phyloP scores from a whole-genome alignment of 2,329 filamentous ascomycete species.

The Immersiporthe knoxdaviesiana region DNA sequence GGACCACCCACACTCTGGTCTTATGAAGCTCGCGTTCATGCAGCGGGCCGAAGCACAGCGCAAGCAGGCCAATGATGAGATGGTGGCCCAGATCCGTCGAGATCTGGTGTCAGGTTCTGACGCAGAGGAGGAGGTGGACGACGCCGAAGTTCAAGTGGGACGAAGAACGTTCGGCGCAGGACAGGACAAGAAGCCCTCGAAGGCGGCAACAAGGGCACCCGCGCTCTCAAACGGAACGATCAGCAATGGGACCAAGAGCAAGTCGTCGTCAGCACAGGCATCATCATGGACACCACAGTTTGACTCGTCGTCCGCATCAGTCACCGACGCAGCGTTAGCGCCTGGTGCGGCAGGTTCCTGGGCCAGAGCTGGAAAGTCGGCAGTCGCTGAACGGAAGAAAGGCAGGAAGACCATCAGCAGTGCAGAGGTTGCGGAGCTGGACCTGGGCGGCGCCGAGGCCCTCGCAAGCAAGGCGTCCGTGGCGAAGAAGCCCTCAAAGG shows the following conservation, averaged over 20 bases:
- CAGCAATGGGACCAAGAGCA: slow-evolving; percentile 24
- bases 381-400: slow-evolving; percentile 42
- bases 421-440: slow-evolving; percentile 43
- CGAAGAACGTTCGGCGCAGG: slow-evolving; percentile 69
- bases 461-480: slow-evolving; percentile 26
- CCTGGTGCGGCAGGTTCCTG: slow-evolving; percentile 45
- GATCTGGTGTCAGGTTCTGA: slow-evolving; percentile 70
- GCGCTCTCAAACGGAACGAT: slow-evolving; percentile 13
- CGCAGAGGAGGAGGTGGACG: slow-evolving; percentile 51
- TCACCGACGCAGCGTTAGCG: slow-evolving; percentile 28
- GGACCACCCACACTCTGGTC: slow-evolving; percentile 63
- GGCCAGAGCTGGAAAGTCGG: slow-evolving; percentile 40
- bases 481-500: slow-evolving; percentile 31
- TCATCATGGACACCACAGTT: neutral
- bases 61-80: slow-evolving; percentile 79
- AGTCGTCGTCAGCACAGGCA: slow-evolving; percentile 1
- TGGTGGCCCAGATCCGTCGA: slow-evolving; percentile 68
- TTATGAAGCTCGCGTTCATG: slow-evolving; percentile 94
- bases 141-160: slow-evolving; percentile 65
- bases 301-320: neutral
- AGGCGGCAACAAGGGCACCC: slow-evolving; percentile 37
- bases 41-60: slow-evolving; percentile 79
- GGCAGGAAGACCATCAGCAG: slow-evolving; percentile 33
- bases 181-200: slow-evolving; percentile 37
- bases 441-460: slow-evolving; percentile 43